These are phyloP conservation scores for Backusella parvicylindrica DNA, from an alignment of 192 early-diverging fungal species.

Conservation along the genomic window DNA sequence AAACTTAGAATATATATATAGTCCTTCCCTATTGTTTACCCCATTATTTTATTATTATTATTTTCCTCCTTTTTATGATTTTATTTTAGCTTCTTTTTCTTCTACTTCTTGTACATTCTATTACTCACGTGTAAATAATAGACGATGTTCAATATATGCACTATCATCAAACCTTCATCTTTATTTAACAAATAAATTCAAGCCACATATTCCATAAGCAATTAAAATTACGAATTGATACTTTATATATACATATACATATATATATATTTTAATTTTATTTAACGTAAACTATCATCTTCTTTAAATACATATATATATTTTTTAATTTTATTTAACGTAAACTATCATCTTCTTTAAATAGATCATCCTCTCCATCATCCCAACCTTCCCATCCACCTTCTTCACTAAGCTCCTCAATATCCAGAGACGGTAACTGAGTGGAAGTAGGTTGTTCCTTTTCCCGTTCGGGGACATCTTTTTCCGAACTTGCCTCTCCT, in stretches of 20 bases:
- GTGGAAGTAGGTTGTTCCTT: not conserved
- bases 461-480: not conserved
- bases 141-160: not conserved
- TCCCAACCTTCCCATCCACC: slow-evolving; percentile 13
- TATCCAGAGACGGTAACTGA: not conserved
- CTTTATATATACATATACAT: not conserved
- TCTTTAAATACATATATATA: slow-evolving; percentile 17
- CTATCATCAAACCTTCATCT: not conserved
- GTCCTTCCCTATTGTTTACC: not conserved
- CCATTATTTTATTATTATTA: not conserved
- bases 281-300: not conserved
- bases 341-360: slow-evolving; percentile 1
- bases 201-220: not conserved
- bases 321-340: not conserved
- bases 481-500: not conserved
- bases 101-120: not conserved
- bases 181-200: slow-evolving; percentile 1
- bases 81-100: not conserved
- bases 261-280: not conserved
- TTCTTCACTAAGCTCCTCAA: slow-evolving; percentile 1
- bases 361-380: slow-evolving; percentile 10
- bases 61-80: not conserved
- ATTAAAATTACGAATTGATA: not conserved
- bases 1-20: not conserved
- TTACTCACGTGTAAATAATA: not conserved